A percentile compares a stretch with the other conserved stretches of the same genome.
Conservation (phyloP, 1,284 basidiomycete species). For the Boletus smithii region DNA sequence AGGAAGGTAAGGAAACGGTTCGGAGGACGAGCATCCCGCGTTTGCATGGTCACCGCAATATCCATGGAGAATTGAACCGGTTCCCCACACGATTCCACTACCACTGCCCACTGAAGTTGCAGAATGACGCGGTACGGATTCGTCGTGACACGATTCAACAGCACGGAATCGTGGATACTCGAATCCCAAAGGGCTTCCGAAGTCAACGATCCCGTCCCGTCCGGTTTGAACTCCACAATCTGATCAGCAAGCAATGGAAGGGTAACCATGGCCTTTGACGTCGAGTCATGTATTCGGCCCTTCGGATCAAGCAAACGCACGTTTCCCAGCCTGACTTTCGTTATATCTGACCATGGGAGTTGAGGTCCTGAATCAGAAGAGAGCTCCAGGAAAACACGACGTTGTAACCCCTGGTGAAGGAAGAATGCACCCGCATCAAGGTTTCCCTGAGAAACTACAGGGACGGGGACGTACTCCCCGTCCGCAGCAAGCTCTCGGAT, state of each 20-base stretch:
- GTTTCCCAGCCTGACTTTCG: conserved; percentile 76
- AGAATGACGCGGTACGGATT: conserved; percentile 78
- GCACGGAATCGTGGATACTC: conserved; percentile 81
- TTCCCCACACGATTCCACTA: conserved; percentile 79
- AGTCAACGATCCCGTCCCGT: conserved; percentile 73
- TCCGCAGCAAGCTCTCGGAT: conserved; percentile 84
- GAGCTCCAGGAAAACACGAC: conserved; percentile 74
- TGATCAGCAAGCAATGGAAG: conserved; percentile 75
- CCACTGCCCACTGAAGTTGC: conserved; percentile 74
- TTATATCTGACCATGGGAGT: conserved; percentile 81
- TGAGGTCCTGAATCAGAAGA: conserved; percentile 88
- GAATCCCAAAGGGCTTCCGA: conserved; percentile 90
- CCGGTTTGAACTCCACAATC: conserved; percentile 67
- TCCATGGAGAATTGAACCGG: conserved; percentile 87
- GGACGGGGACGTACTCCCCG: conserved; percentile 82
- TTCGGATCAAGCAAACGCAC: conserved; percentile 83
- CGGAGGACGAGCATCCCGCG: conserved; percentile 82
- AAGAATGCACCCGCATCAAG: conserved; percentile 86
- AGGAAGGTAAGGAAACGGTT: conserved; percentile 75
- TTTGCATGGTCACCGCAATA: conserved; percentile 81
- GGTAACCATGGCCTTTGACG: conserved; percentile 63
- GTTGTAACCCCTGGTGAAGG: conserved; percentile 90
- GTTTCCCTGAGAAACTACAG: conserved; percentile 74
- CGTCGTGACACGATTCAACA: conserved; percentile 84
- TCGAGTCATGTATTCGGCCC: conserved; percentile 75